Percentiles rank a stretch among this genome's conserved stretches.
Evolutionary conservation across 2,329 filamentous ascomycete species (phyloP).

Genomic region (Alternaria rosae): DNA sequence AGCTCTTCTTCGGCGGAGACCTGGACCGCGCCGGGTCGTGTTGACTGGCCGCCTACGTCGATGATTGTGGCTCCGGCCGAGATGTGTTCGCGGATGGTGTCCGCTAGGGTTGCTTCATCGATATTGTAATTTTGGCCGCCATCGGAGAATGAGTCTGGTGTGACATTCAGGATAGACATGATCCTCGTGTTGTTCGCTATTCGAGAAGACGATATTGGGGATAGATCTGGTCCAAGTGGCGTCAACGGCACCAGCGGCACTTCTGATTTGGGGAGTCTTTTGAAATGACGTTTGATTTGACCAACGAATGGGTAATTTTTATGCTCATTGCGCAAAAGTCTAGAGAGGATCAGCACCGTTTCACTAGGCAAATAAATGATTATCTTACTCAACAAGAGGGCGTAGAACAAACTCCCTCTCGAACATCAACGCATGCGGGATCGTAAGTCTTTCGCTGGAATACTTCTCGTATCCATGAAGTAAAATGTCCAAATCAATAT

Average conservation of each 20-base stretch:
- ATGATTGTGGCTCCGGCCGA: constrained; percentile 79
- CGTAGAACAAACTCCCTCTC: constrained; percentile 94
- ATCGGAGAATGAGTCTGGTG: constrained; percentile 96
- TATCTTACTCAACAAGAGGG: constrained; percentile 77
- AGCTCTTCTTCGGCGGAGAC: constrained; percentile 78
- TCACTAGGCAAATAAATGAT: background rate
- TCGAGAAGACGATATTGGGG: constrained; percentile 37
- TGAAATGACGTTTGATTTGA: constrained; percentile 42
- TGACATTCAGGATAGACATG: constrained; percentile 96
- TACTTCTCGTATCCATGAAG: constrained; percentile 75
- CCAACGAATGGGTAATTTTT: constrained; percentile 56
- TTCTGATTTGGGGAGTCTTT: constrained; percentile 43
- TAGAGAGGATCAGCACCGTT: constrained; percentile 20
- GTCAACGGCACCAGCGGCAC: constrained; percentile 51
- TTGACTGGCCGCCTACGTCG: constrained; percentile 93
- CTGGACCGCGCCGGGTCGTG: constrained; percentile 75
- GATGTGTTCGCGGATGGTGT: constrained; percentile 69
- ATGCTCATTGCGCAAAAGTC: constrained; percentile 36
- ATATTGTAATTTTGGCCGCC: constrained; percentile 66
- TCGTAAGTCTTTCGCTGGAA: constrained; percentile 73
- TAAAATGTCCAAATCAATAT: constrained; percentile 92
- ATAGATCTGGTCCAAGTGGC: constrained; percentile 45
- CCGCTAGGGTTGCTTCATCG: constrained; percentile 59
- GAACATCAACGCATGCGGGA: constrained; percentile 84
- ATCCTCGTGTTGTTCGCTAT: constrained; percentile 66